Base-by-base conservation (phyloP, 2,329 filamentous ascomycete species). In the Orbilia brochopaga region DNA sequence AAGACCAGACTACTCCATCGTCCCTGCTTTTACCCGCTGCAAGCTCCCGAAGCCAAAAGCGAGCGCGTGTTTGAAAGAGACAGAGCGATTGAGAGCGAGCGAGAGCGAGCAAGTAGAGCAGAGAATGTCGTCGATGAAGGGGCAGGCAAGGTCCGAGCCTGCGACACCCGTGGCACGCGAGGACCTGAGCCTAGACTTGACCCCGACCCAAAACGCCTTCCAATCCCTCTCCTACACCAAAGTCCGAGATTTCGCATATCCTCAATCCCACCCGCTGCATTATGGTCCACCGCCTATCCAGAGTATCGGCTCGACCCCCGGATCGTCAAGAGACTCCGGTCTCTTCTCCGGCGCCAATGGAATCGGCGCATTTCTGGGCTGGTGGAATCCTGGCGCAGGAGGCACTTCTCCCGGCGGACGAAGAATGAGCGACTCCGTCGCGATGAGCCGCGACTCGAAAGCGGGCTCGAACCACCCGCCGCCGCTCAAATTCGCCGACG, bases 171-270 rank as follows among this genome's bases (percentile, higher is more conserved):
- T 72, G 50, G 32, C 64, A 54, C 67, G 67, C 60, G 67, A 72
- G 51, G 67, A 72, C 66, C 59, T 50, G 55, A 37, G 44, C 44
- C 54, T 57, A 19, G 65, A 72, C 37, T 40, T 65, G 19, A 72
- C 67, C 8, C 67, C 67, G 17, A 72, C 67, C 44, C 67, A 72
- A 35, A 55, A 60, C 17, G 44, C 60, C 35, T 72, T 72, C 44
- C 67, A 72, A 67, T 96, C 88, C 78, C 85, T 97, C 17, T 81
- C 90, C 5, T 97, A 97, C 79, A 88, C 92, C n/a, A 83, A 91
- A 50, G 92, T 99, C 75, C 89, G 94, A 77, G 94, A 99, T 83
- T 99, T 97, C 81, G 94, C 94, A 75, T 99, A 97, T 79, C 87
- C 91, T 32, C 79, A 85, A 24, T 84, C 85, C 62, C 90, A 97